Evolutionary conservation across 1,284 basidiomycete species (phyloP).

Genomic region (Cutaneotrichosporon cyanovorans): DNA sequence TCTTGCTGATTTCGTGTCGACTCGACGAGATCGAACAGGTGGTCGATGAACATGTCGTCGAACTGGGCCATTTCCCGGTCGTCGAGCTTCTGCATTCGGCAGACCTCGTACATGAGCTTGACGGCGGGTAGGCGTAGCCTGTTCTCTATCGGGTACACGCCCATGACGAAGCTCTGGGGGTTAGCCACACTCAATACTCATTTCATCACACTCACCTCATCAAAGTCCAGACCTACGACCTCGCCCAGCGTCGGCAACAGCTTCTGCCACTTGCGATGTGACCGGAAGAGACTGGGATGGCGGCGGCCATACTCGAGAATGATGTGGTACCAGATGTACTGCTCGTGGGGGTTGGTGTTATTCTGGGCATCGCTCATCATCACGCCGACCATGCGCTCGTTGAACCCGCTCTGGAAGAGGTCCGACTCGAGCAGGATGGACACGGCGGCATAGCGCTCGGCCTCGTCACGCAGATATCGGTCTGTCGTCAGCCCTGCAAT

Average conservation of each 20-base stretch:
- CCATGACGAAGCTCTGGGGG: conserved; percentile 32
- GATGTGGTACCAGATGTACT: conserved; percentile 71
- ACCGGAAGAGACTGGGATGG: conserved; percentile 62
- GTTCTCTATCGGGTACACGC: conserved; percentile 61
- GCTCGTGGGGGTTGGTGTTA: conserved; percentile 80
- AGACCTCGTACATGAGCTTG: conserved; percentile 78
- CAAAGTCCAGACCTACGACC: conserved; percentile 39
- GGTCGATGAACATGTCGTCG: conserved; percentile 74
- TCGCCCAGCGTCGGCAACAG: conserved; percentile 70
- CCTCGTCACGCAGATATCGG: conserved; percentile 65
- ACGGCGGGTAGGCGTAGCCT: conserved; percentile 66
- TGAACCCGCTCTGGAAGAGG: conserved; percentile 69
- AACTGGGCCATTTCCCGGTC: conserved; percentile 65
- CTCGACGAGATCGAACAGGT: conserved; percentile 89
- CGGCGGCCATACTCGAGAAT: conserved; percentile 68
- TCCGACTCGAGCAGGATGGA: conserved; percentile 67
- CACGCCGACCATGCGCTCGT: conserved; percentile 77
- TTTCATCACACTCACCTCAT: conserved; percentile 31
- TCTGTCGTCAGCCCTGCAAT: conserved; percentile 50
- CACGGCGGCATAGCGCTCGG: conserved; percentile 75
- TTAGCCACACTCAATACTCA: conserved; percentile 7
- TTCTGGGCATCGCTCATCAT: conserved; percentile 59
- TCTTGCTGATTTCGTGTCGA: conserved; percentile 79
- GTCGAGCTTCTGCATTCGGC: conserved; percentile 74
- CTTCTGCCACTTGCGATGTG: conserved; percentile 70